phyloP scores from a whole-genome alignment of 441 rosid genomes.

The Pelargonium cotyledonis region DNA sequence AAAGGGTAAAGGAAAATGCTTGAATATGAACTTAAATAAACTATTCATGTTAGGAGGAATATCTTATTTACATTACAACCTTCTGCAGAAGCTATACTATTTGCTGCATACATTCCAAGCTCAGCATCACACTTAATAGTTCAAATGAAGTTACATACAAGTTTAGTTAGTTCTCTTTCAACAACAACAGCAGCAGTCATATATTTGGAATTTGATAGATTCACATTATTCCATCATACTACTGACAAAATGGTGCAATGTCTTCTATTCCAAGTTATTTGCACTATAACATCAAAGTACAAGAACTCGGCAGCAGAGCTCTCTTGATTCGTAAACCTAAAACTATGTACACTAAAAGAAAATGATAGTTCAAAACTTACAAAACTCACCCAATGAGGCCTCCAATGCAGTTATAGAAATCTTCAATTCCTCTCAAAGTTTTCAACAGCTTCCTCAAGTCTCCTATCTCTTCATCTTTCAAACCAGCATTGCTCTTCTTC shows the following conservation, averaged over 20 bases:
- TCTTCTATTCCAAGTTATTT: not conserved
- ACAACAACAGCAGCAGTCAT: too few species aligned
- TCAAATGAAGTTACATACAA: too few species aligned
- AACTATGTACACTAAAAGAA: not conserved
- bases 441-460: not conserved
- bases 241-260: not conserved
- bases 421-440: not conserved
- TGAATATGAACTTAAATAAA: not conserved
- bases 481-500: conserved; percentile 23
- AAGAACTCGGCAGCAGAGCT: too few species aligned
- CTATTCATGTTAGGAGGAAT: not conserved
- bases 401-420: not conserved
- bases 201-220: too few species aligned
- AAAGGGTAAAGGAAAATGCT: not conserved
- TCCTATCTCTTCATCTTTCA: conserved; percentile 32
- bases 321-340: too few species aligned
- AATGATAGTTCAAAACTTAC: not conserved
- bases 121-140: too few species aligned
- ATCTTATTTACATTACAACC: not conserved
- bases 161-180: too few species aligned
- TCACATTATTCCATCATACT: too few species aligned
- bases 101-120: too few species aligned
- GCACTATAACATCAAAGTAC: too few species aligned
- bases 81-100: too few species aligned
- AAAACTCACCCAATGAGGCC: not conserved